Evolutionary conservation across 495 filamentous ascomycete species (phyloP).

Genomic region (Usnea hakonensis): DNA sequence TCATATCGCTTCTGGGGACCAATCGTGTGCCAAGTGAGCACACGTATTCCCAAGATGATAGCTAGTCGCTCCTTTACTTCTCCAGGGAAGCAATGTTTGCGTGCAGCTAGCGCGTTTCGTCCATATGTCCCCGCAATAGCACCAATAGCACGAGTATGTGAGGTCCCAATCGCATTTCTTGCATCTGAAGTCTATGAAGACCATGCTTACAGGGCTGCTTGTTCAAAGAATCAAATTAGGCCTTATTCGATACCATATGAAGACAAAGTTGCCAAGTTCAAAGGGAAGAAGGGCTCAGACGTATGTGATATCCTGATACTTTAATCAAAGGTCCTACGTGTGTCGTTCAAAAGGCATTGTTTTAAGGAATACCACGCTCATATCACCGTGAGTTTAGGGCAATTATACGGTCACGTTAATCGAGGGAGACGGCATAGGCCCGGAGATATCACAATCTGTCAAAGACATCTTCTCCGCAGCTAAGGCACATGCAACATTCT

Average conservation of each 20-base stretch:
- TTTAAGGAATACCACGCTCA: not conserved
- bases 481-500: conserved; percentile 51
- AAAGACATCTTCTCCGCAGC: conserved; percentile 97
- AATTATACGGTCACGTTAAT: conserved; percentile 94
- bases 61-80: conserved; percentile 49
- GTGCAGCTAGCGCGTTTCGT: conserved; percentile 40
- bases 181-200: not conserved
- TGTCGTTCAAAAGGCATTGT: no score
- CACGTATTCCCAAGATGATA: conserved; percentile 41
- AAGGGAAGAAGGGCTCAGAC: conserved; percentile 77
- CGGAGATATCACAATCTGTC: conserved; percentile 92
- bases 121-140: conserved; percentile 41
- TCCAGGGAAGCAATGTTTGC: conserved; percentile 51
- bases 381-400: conserved; percentile 48
- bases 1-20: not conserved
- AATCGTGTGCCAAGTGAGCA: conserved; percentile 2
- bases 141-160: conserved; percentile 39
- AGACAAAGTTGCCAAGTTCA: conserved; percentile 85
- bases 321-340: not conserved
- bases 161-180: conserved; percentile 8
- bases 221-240: conserved; percentile 27
- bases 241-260: conserved; percentile 47
- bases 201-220: not conserved
- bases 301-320: conserved; percentile 40
- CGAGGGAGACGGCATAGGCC: conserved; percentile 97